phyloP scores from a whole-genome alignment of 176 grass and related monocot species.

The Lolium multiflorum region DNA sequence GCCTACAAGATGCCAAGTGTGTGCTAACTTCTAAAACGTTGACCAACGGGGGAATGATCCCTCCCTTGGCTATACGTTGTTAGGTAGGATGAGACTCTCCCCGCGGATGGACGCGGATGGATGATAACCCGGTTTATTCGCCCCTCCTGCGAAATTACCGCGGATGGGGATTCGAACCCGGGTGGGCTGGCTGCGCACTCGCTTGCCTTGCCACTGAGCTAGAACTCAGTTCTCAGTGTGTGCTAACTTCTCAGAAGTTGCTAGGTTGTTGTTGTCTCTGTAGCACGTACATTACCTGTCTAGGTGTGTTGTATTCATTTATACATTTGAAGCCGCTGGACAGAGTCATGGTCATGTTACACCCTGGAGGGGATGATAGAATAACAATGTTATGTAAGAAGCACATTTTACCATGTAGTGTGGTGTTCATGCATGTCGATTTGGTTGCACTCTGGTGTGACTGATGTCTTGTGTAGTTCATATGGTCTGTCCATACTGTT shows the following conservation, averaged over 20 bases:
- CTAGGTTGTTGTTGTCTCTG: conserved; percentile 11
- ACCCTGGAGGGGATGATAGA: conserved; percentile 16
- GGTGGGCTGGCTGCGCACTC: no score
- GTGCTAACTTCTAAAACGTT: conserved; percentile 29
- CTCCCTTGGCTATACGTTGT: no score
- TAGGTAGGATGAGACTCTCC: no score
- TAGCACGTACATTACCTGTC: conserved; percentile 2
- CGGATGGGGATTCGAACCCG: no score
- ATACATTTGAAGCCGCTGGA: not conserved
- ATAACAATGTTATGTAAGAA: conserved; percentile 8
- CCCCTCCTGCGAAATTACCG: no score
- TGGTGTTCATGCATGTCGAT: conserved; percentile 31
- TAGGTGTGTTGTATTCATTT: conserved; percentile 2
- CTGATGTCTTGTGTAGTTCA: conserved; percentile 26
- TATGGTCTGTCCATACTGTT: conserved; percentile 24
- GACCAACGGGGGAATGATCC: no score
- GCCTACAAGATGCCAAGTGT: not conserved
- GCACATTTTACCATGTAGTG: conserved; percentile 27
- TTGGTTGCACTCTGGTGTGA: conserved; percentile 20
- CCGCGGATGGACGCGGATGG: no score
- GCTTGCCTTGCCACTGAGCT: no score
- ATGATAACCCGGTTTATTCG: no score
- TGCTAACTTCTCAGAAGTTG: conserved; percentile 36
- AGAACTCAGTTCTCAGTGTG: no score
- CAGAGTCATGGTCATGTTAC: conserved; percentile 24